A percentile compares a stretch with the other conserved stretches of the same genome.
phyloP scores from a whole-genome alignment of 768 basidiomycete genomes.

The Leccinum broughii region DNA sequence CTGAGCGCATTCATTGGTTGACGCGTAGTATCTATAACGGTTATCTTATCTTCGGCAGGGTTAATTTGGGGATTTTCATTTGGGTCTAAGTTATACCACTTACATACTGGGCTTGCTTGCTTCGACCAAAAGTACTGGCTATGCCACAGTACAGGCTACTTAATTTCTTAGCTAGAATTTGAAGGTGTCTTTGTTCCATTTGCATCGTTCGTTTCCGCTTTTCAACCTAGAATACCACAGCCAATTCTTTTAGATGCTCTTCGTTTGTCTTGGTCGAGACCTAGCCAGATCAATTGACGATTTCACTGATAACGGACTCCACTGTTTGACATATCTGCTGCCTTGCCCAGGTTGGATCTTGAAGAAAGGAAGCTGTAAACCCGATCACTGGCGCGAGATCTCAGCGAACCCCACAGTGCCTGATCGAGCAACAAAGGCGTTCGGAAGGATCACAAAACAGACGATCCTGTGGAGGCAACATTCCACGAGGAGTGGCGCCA shows the following conservation, averaged over 20 bases:
- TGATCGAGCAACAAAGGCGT: slow-evolving; percentile 10
- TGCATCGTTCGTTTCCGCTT: slow-evolving; percentile 16
- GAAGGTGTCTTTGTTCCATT: slow-evolving; percentile 6
- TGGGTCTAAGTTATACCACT: slow-evolving; percentile 32
- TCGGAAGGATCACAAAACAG: slow-evolving; percentile 14
- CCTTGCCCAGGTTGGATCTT: neutral
- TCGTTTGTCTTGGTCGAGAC: slow-evolving; percentile 12
- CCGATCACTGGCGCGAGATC: slow-evolving; percentile 24
- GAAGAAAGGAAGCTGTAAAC: neutral
- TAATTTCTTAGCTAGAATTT: slow-evolving; percentile 16
- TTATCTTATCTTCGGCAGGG: slow-evolving; percentile 25
- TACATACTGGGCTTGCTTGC: slow-evolving; percentile 7
- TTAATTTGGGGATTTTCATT: slow-evolving; percentile 25
- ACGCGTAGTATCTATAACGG: slow-evolving; percentile 12
- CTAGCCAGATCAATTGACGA: slow-evolving; percentile 12
- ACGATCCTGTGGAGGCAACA: slow-evolving; percentile 6
- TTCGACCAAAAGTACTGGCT: slow-evolving; percentile 25
- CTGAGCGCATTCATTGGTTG: slow-evolving; percentile 21
- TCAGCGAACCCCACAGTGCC: slow-evolving; percentile 23
- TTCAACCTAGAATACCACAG: slow-evolving; percentile 12
- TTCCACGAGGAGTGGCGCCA: slow-evolving; percentile 23
- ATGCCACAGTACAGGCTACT: slow-evolving; percentile 16
- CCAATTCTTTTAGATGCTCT: slow-evolving; percentile 4
- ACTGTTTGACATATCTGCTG: neutral
- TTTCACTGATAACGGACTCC: slow-evolving; percentile 8